Base-by-base conservation (phyloP, 2,329 filamentous ascomycete species). In the Pleoardoris graminearum region DNA sequence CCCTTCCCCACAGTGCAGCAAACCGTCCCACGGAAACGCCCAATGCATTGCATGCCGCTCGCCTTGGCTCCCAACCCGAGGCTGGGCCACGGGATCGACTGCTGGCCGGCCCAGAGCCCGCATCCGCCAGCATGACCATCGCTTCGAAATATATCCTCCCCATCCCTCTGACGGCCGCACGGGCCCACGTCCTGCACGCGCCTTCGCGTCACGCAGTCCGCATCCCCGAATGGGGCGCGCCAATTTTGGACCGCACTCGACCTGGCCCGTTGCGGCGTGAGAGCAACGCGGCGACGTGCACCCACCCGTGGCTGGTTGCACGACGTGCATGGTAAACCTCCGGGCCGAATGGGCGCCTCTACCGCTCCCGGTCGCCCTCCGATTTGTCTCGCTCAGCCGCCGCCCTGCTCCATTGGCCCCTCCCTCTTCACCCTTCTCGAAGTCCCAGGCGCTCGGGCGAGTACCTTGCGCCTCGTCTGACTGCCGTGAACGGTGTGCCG, bases 301-400 rank as follows among this genome's bases (percentile, higher is more conserved):
- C 44, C 37, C 33, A 47, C 44, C 44, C 33, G 29, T 47, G 44
- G 44, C 10, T 47, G 29, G 37, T 47, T 37, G 33, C 42, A 19
- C 19, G 29, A 45, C 42, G 4, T 33, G 30, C 4, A 2, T 29
- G 21, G 29, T 14, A 17, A 21, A 30, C 17, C n/a, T 22, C 32
- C 22, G 33, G 16, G 33, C 33, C 44, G 23, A 47, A 47, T 46
- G 22, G 44, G 44, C 4, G 7, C 22, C 32, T 29, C 21, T 47
- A 14, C 44, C 44, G 44, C 44, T 14, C 16, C 32, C 33, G 30
- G 25, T 10, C 12, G 43, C 14, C 32, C 29, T 33, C 43, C 17
- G 30, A 25, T 21, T 22, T 32, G 30, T 46, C 43, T 46, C 29
- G 30, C 3, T 45, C 17, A 5, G 6, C 1, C 42, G 29, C 12